Evolutionary conservation across 768 basidiomycete genomes (phyloP).

Genomic region (Collybia nuda): DNA sequence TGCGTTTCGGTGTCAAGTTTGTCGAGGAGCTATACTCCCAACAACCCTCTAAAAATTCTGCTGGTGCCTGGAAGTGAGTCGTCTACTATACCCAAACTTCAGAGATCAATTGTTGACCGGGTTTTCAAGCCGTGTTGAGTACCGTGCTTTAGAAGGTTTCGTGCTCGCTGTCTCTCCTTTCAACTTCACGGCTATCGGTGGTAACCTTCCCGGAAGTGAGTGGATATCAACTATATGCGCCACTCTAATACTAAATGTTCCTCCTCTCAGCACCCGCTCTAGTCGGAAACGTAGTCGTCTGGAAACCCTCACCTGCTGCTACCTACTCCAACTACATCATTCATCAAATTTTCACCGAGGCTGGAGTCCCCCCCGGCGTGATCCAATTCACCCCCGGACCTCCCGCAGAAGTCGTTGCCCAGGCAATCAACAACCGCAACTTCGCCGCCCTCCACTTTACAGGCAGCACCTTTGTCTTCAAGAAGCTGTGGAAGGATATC

Average conservation of each 20-base stretch:
- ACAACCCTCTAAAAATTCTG: slow-evolving; percentile 84
- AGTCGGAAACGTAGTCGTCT: slow-evolving; percentile 92
- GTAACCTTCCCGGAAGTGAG: slow-evolving; percentile 75
- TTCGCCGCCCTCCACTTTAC: slow-evolving; percentile 97
- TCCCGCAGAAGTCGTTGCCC: slow-evolving; percentile 80
- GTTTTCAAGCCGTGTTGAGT: slow-evolving; percentile 79
- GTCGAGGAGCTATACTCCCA: slow-evolving; percentile 92
- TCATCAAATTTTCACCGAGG: slow-evolving; percentile 89
- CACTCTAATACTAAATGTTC: slow-evolving; percentile 2
- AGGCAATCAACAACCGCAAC: slow-evolving; percentile 72
- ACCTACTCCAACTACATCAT: slow-evolving; percentile 94
- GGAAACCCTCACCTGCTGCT: slow-evolving; percentile 97
- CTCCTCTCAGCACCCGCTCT: slow-evolving; percentile 71
- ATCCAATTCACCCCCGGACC: slow-evolving; percentile 97
- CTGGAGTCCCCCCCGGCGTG: slow-evolving; percentile 91
- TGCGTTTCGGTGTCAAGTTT: slow-evolving; percentile 95
- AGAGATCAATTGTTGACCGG: neutral
- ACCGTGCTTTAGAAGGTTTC: slow-evolving; percentile 97
- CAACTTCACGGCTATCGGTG: slow-evolving; percentile 98
- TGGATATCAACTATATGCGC: neutral
- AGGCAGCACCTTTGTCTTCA: slow-evolving; percentile 93
- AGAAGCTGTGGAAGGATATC: slow-evolving; percentile 95
- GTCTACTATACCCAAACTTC: neutral
- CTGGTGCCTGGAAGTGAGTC: slow-evolving; percentile 93
- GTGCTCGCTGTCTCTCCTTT: slow-evolving; percentile 97